A percentile compares a stretch with the other conserved stretches of the same genome.
These are phyloP conservation scores for Tylopilus felleus DNA, from an alignment of 768 basidiomycete genomes.

Conservation along the genomic window DNA sequence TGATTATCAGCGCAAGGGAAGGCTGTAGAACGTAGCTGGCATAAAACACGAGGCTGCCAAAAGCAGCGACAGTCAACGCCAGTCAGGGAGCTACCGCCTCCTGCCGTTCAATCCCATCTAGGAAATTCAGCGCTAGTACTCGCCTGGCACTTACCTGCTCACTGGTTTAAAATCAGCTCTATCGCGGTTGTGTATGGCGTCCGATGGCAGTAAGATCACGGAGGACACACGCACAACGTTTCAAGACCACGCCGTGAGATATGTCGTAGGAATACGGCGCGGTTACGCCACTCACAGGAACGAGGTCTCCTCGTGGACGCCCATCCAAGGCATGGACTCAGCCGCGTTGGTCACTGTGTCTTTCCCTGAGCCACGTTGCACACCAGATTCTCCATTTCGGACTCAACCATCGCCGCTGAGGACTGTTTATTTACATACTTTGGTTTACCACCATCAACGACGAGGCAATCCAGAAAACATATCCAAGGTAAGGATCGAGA, in stretches of 20 bases:
- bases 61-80: constrained; percentile 24
- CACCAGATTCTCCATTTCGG: neutral
- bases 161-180: neutral
- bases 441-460: neutral
- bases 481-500: neutral
- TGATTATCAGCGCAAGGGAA: constrained; percentile 32
- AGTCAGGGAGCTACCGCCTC: constrained; percentile 13
- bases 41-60: constrained; percentile 35
- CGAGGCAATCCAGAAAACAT: neutral
- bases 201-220: constrained; percentile 3
- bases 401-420: no score
- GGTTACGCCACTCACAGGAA: constrained; percentile 23
- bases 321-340: constrained; percentile 4
- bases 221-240: constrained; percentile 11
- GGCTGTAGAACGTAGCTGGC: constrained; percentile 23
- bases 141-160: neutral
- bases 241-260: constrained; percentile 21
- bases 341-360: neutral
- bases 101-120: constrained; percentile 11
- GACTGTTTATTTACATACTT: neutral
- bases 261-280: constrained; percentile 11
- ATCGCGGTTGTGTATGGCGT: neutral
- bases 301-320: constrained; percentile 30
- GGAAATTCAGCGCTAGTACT: constrained; percentile 1
- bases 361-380: constrained; percentile 9